These are phyloP conservation scores for Mycena polygramma DNA, from an alignment of 768 basidiomycete species.

Conservation along the genomic window DNA sequence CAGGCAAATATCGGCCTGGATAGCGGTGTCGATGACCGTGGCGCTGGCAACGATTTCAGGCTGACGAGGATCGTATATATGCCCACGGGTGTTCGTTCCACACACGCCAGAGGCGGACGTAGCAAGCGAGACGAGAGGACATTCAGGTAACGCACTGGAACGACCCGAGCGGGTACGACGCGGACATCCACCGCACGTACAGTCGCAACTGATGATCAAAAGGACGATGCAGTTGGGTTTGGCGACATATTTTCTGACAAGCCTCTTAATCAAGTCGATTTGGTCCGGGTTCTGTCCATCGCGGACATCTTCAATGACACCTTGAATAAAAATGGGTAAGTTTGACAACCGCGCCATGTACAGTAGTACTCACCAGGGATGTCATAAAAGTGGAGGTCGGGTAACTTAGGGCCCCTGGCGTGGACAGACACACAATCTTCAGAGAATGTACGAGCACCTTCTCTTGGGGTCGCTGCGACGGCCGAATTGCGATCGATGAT, in stretches of 20 bases:
- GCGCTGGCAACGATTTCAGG: too few species aligned
- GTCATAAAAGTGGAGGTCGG: slow-evolving; percentile 28
- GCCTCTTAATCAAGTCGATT: slow-evolving; percentile 24
- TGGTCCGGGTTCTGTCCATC: slow-evolving; percentile 21
- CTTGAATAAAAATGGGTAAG: slow-evolving; percentile 11
- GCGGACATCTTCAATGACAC: slow-evolving; percentile 21
- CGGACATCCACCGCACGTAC: slow-evolving; percentile 19
- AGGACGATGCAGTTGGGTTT: slow-evolving; percentile 26
- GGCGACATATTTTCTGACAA: slow-evolving; percentile 25
- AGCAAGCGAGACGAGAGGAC: too few species aligned
- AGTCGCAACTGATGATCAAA: slow-evolving; percentile 24
- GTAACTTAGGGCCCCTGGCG: slow-evolving; percentile 28
- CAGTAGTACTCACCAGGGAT: slow-evolving; percentile 16
- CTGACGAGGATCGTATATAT: too few species aligned
- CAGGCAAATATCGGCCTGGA: too few species aligned
- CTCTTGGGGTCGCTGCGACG: slow-evolving; percentile 3
- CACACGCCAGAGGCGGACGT: too few species aligned
- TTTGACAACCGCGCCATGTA: not conserved
- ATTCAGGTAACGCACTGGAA: too few species aligned
- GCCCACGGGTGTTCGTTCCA: too few species aligned
- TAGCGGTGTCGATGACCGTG: too few species aligned
- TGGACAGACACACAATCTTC: slow-evolving; percentile 28
- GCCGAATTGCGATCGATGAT: not conserved
- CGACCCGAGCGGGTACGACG: too few species aligned
- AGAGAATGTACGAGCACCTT: slow-evolving; percentile 22